phyloP scores from a whole-genome alignment of 192 early-diverging fungal species.

The Backusella sp. region DNA sequence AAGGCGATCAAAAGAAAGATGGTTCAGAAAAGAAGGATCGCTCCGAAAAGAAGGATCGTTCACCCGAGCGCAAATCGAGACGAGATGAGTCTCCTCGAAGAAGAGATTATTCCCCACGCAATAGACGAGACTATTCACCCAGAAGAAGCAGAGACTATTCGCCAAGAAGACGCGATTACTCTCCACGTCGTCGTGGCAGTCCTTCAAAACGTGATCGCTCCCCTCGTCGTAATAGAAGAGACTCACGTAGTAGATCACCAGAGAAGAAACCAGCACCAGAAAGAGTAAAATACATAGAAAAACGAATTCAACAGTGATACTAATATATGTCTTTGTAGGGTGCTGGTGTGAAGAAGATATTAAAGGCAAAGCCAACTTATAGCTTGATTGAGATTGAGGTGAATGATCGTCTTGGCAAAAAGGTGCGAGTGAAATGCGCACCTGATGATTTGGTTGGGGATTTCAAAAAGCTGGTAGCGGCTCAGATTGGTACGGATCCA shows the following conservation, averaged over 20 bases:
- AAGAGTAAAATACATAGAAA: slow-evolving; percentile 4
- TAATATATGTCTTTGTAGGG: neutral
- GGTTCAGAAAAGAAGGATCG: neutral
- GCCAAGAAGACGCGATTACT: neutral
- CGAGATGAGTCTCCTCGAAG: slow-evolving; percentile 1
- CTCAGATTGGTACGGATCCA: slow-evolving; percentile 86
- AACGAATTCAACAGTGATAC: neutral
- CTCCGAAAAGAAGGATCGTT: neutral
- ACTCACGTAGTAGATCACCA: slow-evolving; percentile 3
- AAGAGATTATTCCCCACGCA: neutral
- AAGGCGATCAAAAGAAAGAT: neutral
- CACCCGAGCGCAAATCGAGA: neutral
- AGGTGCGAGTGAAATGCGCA: slow-evolving; percentile 79
- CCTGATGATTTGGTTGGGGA: slow-evolving; percentile 81
- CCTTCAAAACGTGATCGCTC: slow-evolving; percentile 14
- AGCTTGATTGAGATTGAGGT: slow-evolving; percentile 67
- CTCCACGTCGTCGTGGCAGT: neutral
- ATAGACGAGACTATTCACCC: neutral
- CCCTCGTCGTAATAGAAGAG: slow-evolving; percentile 4
- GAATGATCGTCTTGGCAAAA: slow-evolving; percentile 91
- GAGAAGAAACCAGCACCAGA: neutral
- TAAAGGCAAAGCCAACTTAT: slow-evolving; percentile 6
- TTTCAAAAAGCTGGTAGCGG: slow-evolving; percentile 84
- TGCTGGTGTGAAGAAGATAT: slow-evolving; percentile 3
- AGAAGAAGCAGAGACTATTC: neutral